A percentile compares a stretch with the other conserved stretches of the same genome.
Evolutionary conservation across 345 rosid species (phyloP).

Genomic region (Rhizophora apiculata): DNA sequence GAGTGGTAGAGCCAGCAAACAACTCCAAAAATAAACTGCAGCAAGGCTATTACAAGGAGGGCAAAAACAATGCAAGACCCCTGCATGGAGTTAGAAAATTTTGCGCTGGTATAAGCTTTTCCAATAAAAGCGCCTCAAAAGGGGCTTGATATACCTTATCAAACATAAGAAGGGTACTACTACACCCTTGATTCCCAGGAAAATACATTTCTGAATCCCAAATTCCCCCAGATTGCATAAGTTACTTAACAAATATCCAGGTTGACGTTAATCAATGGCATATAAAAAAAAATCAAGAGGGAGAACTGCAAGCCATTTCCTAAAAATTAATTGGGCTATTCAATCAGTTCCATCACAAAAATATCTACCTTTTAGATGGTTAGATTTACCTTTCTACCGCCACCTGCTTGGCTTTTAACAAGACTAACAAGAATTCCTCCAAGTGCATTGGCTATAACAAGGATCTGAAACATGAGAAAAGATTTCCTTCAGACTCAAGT

Average conservation of each 20-base stretch:
- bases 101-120: not conserved
- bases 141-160: no score
- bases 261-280: not conserved
- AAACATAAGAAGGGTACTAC: no score
- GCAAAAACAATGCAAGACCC: constrained; percentile 95
- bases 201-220: not conserved
- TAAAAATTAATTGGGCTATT: not conserved
- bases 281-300: not conserved
- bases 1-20: constrained; percentile 74
- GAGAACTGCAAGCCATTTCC: not conserved
- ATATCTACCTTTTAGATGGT: not conserved
- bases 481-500: not conserved
- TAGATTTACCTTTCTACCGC: constrained; percentile 78
- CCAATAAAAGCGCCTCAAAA: not conserved
- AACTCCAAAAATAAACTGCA: constrained; percentile 88
- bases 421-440: constrained; percentile 96
- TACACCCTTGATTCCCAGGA: not conserved
- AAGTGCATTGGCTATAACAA: constrained; percentile 71
- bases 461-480: constrained; percentile 49
- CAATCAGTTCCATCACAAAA: not conserved
- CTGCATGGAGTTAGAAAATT: constrained; percentile 34
- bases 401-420: constrained; percentile 89
- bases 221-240: not conserved
- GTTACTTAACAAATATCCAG: not conserved
- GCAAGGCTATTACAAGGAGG: constrained; percentile 77